A percentile compares a stretch with the other conserved stretches of the same genome.
phyloP scores from a whole-genome alignment of 306 rosid genomes.

The Senna siamea region DNA sequence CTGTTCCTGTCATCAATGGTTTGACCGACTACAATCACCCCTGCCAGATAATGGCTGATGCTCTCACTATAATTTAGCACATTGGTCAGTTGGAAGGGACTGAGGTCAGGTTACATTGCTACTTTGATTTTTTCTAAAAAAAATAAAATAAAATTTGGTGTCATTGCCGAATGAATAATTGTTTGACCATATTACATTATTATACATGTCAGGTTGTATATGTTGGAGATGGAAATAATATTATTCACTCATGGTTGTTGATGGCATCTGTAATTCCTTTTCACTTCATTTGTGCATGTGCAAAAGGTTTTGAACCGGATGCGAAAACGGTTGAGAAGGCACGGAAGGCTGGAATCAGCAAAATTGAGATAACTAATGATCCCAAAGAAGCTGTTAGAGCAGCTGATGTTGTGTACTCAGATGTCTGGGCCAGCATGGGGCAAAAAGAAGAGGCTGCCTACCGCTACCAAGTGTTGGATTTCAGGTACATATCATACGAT shows the following conservation, averaged over 20 bases:
- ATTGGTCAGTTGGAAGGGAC: slow-evolving; percentile 85
- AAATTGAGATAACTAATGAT: slow-evolving; percentile 85
- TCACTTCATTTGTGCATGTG: slow-evolving; percentile 95
- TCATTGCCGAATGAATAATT: no score
- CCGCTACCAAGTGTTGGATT: slow-evolving; percentile 82
- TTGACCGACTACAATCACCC: slow-evolving; percentile 98
- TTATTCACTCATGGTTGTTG: slow-evolving; percentile 96
- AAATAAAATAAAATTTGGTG: no score
- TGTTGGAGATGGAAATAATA: slow-evolving; percentile 96
- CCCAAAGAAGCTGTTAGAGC: slow-evolving; percentile 93
- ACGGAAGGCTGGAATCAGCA: slow-evolving; percentile 82
- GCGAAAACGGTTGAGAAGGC: slow-evolving; percentile 78
- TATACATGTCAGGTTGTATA: slow-evolving; percentile 98
- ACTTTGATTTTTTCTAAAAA: no score
- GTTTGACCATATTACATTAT: no score
- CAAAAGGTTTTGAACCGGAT: slow-evolving; percentile 94
- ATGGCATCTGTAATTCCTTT: slow-evolving; percentile 85
- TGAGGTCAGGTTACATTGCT: slow-evolving; percentile 88
- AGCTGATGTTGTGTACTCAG: slow-evolving; percentile 90
- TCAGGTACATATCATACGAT: no score
- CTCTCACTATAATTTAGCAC: slow-evolving; percentile 86
- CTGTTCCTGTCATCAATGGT: slow-evolving; percentile 94
- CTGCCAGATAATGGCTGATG: slow-evolving; percentile 98
- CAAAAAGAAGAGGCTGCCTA: slow-evolving; percentile 94
- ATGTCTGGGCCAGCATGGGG: slow-evolving; percentile 99